Conservation (phyloP, 805 yeast species). For the Suhomyces faveliae region DNA sequence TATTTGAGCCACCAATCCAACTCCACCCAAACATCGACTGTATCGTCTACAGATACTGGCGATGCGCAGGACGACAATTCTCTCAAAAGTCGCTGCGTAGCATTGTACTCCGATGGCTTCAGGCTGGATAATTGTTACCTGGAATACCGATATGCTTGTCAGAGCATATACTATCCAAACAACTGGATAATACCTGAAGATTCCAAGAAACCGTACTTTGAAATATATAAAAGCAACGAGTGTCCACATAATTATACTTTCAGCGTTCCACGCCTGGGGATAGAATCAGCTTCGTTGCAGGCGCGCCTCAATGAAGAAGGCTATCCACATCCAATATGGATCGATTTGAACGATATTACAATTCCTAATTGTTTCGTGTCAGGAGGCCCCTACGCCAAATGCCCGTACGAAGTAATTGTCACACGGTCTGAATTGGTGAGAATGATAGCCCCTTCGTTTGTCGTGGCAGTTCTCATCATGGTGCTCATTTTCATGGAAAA, state of each 20-base stretch:
- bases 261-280: constrained; percentile 35
- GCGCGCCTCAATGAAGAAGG: constrained; percentile 26
- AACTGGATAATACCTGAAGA: constrained; percentile 39
- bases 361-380: constrained; percentile 77
- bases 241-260: constrained; percentile 36
- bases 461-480: constrained; percentile 54
- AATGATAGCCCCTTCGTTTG: constrained; percentile 66
- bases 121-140: constrained; percentile 64
- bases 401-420: constrained; percentile 70
- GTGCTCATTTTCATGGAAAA: constrained; percentile 54
- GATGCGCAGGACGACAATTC: constrained; percentile 8
- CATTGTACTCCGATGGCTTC: constrained; percentile 52
- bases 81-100: constrained; percentile 43
- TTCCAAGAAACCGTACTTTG: constrained; percentile 40
- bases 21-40: background rate
- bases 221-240: constrained; percentile 25
- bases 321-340: constrained; percentile 56
- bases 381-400: constrained; percentile 73
- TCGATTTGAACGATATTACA: constrained; percentile 76
- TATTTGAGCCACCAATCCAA: background rate
- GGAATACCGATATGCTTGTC: constrained; percentile 55
- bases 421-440: constrained; percentile 56
- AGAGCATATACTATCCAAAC: constrained; percentile 34
- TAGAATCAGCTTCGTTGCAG: constrained; percentile 31
- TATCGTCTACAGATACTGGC: too few relatives aligned